Evolutionary conservation across 2,329 filamentous ascomycete genomes (phyloP), one percentile per base, ranked within the genome.

Genomic region (Gliomastix tumulicola): DNA sequence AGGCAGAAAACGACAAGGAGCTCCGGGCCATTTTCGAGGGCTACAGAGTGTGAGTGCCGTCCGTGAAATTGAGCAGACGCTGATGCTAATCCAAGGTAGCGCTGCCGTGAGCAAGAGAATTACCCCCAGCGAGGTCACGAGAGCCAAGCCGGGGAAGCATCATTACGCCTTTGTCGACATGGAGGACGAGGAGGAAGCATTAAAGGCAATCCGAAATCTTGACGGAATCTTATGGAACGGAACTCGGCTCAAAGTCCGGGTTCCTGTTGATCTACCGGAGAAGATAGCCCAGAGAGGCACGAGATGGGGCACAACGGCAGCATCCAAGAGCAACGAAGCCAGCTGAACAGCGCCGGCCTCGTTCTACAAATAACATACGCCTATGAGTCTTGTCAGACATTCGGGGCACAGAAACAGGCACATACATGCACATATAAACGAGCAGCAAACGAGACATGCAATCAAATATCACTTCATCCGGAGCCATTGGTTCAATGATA

Each of bases 91-190:
- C 9, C n/a, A n/a, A n/a, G n/a, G 13, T 19, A 55, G 51, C 7
- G 41, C 41, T 11, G 41, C 33, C 7, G 62, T 72, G 32, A 62
- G 68, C 44, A 72, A 72, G 45, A 59, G 68, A 15, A 82, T 74
- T 63, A 80, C 68, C 32, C 76, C 69, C 43, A 78, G 66, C 51
- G 76, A 62, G 49, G 75, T 57, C 49, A 80, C 67, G 40, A 62
- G 60, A 19, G 54, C 61, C n/a, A 62, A 64, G 28, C 60, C 65
- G 0, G 75, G 74, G 21, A 69, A 75, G 43, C 68, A 77, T 49
- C 72, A 82, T 56, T 82, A 77, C 54, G 75, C 76, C 46, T 83
- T 82, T 41, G 74, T 83, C n/a, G 77, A 83, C 47, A 69, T 83
- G 38, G 62, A 60, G 33, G 73, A 65, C 6, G 51, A 59, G 1